A percentile compares a stretch with the other conserved stretches of the same genome.
phyloP scores from a whole-genome alignment of 140 eudicot genomes.

The Flaveria floridana region DNA sequence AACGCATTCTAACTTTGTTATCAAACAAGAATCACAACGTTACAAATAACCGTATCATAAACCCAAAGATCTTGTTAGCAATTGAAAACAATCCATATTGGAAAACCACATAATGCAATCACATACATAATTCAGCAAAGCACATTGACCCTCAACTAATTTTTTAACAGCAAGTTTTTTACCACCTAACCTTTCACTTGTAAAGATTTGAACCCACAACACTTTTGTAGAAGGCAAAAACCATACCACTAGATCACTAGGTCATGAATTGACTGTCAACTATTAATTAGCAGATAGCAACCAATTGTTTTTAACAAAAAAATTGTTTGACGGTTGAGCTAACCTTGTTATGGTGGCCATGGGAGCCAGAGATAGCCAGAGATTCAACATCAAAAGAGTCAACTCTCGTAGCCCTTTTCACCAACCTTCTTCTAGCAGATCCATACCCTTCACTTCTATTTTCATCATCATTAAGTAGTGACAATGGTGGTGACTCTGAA shows the following conservation, averaged over 20 bases:
- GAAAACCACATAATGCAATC: not conserved
- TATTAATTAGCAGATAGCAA: not conserved
- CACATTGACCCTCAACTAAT: not conserved
- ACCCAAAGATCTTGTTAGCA: not conserved
- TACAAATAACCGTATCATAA: not conserved
- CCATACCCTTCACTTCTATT: conserved; percentile 50
- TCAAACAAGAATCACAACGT: not conserved
- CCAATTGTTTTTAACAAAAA: not conserved
- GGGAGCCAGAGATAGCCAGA: conserved; percentile 73
- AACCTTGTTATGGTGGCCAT: conserved; percentile 80
- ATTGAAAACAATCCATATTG: not conserved
- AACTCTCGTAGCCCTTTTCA: conserved; percentile 68
- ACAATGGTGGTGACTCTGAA: conserved; percentile 74
- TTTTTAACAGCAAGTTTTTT: too few relatives aligned
- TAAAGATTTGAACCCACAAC: too few relatives aligned
- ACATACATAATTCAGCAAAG: conserved; percentile 15
- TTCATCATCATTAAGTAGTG: conserved; percentile 46
- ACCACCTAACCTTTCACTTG: too few relatives aligned
- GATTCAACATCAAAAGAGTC: conserved; percentile 97
- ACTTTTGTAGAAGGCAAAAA: too few relatives aligned
- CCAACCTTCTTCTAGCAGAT: conserved; percentile 66
- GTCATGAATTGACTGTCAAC: not conserved
- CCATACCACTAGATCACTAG: too few relatives aligned
- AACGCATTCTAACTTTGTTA: not conserved
- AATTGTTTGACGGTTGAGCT: not conserved